Conservation (phyloP, 78 protist species). For the Blattamonas nauphoetae region DNA sequence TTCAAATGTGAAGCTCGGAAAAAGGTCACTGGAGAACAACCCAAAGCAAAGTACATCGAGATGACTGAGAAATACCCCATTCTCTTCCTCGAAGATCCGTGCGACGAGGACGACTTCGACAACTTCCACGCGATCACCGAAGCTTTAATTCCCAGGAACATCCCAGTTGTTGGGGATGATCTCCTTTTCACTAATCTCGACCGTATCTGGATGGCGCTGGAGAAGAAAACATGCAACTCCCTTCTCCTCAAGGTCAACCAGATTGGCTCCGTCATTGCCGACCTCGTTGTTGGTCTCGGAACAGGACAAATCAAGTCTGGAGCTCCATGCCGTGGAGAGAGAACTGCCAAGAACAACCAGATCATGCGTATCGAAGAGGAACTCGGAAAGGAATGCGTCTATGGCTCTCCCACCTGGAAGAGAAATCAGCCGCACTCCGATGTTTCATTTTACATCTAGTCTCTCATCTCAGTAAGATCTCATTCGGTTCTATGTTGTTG, state of each 20-base stretch:
- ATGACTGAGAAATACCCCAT: slow-evolving; percentile 46
- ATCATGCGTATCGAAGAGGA: slow-evolving; percentile 85
- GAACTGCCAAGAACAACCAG: slow-evolving; percentile 97
- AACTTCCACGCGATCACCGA: slow-evolving; percentile 34
- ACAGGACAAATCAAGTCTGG: slow-evolving; percentile 99
- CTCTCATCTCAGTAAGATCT: no score
- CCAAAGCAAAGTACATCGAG: slow-evolving; percentile 42
- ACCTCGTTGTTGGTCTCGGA: slow-evolving; percentile 92
- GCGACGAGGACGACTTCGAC: no score
- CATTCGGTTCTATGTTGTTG: no score
- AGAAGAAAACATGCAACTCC: slow-evolving; percentile 82
- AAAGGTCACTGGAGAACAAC: slow-evolving; percentile 29
- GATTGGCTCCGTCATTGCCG: slow-evolving; percentile 94
- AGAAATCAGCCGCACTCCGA: no score
- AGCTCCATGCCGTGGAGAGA: slow-evolving; percentile 89
- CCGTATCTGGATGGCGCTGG: slow-evolving; percentile 81
- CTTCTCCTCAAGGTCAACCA: slow-evolving; percentile 95
- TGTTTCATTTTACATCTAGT: no score
- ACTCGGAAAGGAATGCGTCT: slow-evolving; percentile 16
- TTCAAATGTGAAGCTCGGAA: slow-evolving; percentile 61
- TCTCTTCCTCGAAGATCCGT: slow-evolving; percentile 93
- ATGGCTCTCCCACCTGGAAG: slow-evolving; percentile 14
- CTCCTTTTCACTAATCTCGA: slow-evolving; percentile 88
- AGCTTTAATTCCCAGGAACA: neutral
- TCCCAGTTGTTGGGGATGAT: slow-evolving; percentile 96